phyloP scores from a whole-genome alignment of 257 asterid genomes.

The Prunella vulgaris region DNA sequence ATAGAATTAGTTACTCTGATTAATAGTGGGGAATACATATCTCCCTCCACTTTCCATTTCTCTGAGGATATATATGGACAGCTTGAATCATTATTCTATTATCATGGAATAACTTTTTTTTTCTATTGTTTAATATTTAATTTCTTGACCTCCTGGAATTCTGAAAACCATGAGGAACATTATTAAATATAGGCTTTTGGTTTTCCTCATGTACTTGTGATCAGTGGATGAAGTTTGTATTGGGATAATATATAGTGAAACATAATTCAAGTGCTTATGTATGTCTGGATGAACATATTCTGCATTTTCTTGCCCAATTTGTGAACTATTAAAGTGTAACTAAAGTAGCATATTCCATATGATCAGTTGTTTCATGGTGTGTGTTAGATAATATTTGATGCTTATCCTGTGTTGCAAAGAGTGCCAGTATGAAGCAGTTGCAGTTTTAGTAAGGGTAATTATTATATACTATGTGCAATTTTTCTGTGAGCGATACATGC shows the following conservation, averaged over 20 bases:
- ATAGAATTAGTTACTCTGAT: too few relatives aligned
- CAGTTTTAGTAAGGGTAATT: neutral
- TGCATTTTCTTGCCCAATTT: conserved; percentile 4
- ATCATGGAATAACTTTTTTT: neutral
- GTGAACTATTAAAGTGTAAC: conserved; percentile 6
- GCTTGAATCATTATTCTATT: conserved; percentile 4
- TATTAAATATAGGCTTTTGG: conserved; percentile 1
- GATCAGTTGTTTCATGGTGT: conserved; percentile 11
- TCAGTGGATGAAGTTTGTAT: conserved; percentile 2
- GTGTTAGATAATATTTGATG: neutral
- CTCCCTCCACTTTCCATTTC: conserved; percentile 12
- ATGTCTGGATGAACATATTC: conserved; percentile 6
- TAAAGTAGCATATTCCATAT: neutral
- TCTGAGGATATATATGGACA: conserved; percentile 7
- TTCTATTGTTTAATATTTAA: neutral
- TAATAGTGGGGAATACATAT: too few relatives aligned
- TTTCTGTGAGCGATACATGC: conserved; percentile 13
- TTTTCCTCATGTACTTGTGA: conserved; percentile 1
- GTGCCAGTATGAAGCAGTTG: conserved; percentile 15
- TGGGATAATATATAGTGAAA: neutral
- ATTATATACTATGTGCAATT: neutral
- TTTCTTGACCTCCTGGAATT: neutral
- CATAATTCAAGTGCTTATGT: neutral
- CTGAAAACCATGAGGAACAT: neutral
- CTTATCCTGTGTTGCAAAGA: neutral